These are phyloP conservation scores for Borealophlyctis nickersoniae DNA, from an alignment of 192 early-diverging fungal genomes.

Conservation along the genomic window DNA sequence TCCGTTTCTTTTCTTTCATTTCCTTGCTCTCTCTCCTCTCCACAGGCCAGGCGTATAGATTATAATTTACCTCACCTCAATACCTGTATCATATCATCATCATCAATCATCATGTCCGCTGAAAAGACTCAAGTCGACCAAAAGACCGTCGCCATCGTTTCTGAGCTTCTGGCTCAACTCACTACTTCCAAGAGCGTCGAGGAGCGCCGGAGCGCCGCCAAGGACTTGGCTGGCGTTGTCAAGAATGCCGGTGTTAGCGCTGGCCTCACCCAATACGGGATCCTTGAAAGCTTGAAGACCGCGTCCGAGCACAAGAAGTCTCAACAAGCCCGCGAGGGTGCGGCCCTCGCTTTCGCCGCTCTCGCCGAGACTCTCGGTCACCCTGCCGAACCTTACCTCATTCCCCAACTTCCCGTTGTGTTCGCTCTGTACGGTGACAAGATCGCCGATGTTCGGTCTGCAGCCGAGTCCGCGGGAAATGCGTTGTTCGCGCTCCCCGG, in stretches of 20 bases:
- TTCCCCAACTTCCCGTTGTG: slow-evolving; percentile 59
- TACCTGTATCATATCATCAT: too few relatives aligned
- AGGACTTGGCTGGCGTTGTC: slow-evolving; percentile 57
- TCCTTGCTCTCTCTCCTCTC: too few relatives aligned
- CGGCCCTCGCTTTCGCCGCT: slow-evolving; percentile 55
- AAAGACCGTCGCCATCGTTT: slow-evolving; percentile 20
- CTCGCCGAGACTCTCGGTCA: slow-evolving; percentile 56
- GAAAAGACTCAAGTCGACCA: slow-evolving; percentile 23
- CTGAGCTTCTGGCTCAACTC: slow-evolving; percentile 29
- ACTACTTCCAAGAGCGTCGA: slow-evolving; percentile 39
- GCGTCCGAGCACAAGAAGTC: slow-evolving; percentile 71
- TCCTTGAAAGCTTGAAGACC: slow-evolving; percentile 56
- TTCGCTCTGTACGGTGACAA: slow-evolving; percentile 58
- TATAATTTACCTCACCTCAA: too few relatives aligned
- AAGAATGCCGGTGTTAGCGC: slow-evolving; percentile 53
- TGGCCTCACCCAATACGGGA: slow-evolving; percentile 53
- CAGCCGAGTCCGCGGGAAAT: slow-evolving; percentile 40
- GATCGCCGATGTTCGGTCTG: slow-evolving; percentile 37
- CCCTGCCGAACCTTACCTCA: slow-evolving; percentile 65
- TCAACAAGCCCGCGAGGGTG: slow-evolving; percentile 60
- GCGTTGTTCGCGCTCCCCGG: slow-evolving; percentile 44
- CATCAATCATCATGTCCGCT: too few relatives aligned
- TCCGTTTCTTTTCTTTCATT: too few relatives aligned
- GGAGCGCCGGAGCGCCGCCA: slow-evolving; percentile 52
- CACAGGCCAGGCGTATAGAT: too few relatives aligned